These are phyloP conservation scores for Botryobasidium botryosum DNA, from an alignment of 768 basidiomycete species.

Conservation along the genomic window DNA sequence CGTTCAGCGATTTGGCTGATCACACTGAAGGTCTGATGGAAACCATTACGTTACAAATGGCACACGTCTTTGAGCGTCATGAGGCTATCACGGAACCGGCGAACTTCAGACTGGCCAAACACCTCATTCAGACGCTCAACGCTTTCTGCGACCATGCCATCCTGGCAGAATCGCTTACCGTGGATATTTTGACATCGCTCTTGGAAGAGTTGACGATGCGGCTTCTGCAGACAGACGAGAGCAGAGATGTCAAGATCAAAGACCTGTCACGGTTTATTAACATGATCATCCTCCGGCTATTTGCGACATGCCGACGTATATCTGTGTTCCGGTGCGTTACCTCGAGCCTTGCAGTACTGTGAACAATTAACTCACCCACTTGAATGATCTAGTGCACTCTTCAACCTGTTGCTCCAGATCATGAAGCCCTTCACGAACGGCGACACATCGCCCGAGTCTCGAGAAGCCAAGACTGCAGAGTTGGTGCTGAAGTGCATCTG, in stretches of 20 bases:
- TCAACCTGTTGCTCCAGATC: conserved; percentile 64
- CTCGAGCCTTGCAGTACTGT: no score
- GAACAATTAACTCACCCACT: neutral
- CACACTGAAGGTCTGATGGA: conserved; percentile 75
- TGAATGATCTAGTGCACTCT: conserved; percentile 39
- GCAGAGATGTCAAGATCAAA: conserved; percentile 63
- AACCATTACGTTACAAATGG: conserved; percentile 81
- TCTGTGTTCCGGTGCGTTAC: conserved; percentile 68
- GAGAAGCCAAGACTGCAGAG: conserved; percentile 79
- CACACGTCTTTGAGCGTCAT: conserved; percentile 73
- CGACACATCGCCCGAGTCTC: conserved; percentile 54
- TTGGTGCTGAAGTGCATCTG: conserved; percentile 92
- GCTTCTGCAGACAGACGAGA: conserved; percentile 87
- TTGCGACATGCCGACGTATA: conserved; percentile 79
- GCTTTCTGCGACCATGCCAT: conserved; percentile 84
- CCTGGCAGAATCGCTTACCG: conserved; percentile 73
- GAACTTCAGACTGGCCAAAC: conserved; percentile 89
- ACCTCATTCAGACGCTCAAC: conserved; percentile 90
- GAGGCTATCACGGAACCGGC: conserved; percentile 55
- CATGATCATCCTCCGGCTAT: conserved; percentile 88
- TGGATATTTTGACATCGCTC: conserved; percentile 70
- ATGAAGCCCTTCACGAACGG: conserved; percentile 68
- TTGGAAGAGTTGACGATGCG: conserved; percentile 83
- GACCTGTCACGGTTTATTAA: conserved; percentile 95
- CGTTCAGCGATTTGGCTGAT: conserved; percentile 63